Base-by-base conservation (phyloP, 176 grass and related monocot species). In the Neostapfia colusana region DNA sequence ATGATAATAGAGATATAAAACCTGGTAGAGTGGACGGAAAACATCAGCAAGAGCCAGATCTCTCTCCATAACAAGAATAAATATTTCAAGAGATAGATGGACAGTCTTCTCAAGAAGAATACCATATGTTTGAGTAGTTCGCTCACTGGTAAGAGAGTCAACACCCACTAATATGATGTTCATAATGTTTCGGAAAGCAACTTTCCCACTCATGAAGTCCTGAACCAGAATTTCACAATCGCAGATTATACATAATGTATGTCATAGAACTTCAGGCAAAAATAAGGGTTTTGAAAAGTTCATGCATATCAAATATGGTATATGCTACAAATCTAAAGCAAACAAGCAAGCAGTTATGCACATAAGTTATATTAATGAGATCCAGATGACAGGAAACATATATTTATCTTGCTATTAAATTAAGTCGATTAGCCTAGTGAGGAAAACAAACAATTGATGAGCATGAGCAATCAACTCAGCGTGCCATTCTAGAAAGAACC, bases 161-260 rank as follows among this genome's bases (percentile, higher is more conserved):
- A 90, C 91, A 65, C 95, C 91, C 62, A 92, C 73, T 63, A 81
- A 86, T 69, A 93, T 64, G 62, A 98, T 90, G 81, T 86, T 93
- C 95, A 98, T 92, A 56, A 98, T 87, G 83, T 98, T 97, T 28
- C 91, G 88, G 42, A 92, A 98, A 80, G 84, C 87, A 67, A 86
- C 63, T 83, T 91, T 98, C 50, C 91, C 91, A 41, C 91, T 90
- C 91, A 94, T 98, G 79, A 98, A 91, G 81, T 98, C 95, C 95
- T 98, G 82, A 69, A 78, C 51, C 58, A 84, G 38, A 35, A 83
- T 78, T 70, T 2, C 54, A 72, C 18, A 76, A 63, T 34, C 9
- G 46, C 6, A 9, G 65, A 66, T 77, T 74, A 75, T 71, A 48
- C 10, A 69, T 16, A 83, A 48, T 38, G 55, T 25, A 77, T 55